Conservation (phyloP, 805 yeast genomes). For the Blastobotrys parvus region DNA sequence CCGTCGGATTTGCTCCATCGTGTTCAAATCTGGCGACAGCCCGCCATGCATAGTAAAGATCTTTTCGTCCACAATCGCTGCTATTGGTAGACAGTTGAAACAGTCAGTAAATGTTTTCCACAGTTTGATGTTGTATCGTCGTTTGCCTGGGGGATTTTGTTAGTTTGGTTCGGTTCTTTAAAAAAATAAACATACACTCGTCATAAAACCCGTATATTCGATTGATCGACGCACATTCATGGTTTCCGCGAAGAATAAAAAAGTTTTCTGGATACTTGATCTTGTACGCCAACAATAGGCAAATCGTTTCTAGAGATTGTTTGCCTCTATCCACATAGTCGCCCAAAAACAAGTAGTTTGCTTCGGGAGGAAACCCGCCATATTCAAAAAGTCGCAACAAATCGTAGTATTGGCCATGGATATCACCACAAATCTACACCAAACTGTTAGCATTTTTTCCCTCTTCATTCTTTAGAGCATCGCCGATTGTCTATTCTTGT, state of each 20-base stretch:
- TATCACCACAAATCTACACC: conserved; percentile 70
- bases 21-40: conserved; percentile 89
- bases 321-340: conserved; percentile 99
- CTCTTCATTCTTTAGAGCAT: too few species aligned
- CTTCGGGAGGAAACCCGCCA: conserved; percentile 99
- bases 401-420: conserved; percentile 97
- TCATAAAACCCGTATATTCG: conserved; percentile 97
- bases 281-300: conserved; percentile 88
- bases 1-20: conserved; percentile 98
- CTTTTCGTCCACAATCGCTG: conserved; percentile 96
- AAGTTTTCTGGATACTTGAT: conserved; percentile 98
- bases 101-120: conserved; percentile 99
- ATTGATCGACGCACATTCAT: conserved; percentile 96
- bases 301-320: conserved; percentile 93
- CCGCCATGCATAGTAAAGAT: conserved; percentile 99
- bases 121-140: conserved; percentile 95
- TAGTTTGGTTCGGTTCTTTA: conserved; percentile 26
- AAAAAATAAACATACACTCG: conserved; percentile 63
- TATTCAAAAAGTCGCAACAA: conserved; percentile 90
- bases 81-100: conserved; percentile 96
- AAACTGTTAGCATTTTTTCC: background rate
- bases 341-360: conserved; percentile 89
- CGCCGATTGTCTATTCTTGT: background rate
- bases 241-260: conserved; percentile 94
- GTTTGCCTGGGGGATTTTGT: conserved; percentile 51